Evolutionary conservation across 805 yeast species (phyloP), one percentile per base, ranked within the genome.

Genomic region (Cyberlindnera lachancei): DNA sequence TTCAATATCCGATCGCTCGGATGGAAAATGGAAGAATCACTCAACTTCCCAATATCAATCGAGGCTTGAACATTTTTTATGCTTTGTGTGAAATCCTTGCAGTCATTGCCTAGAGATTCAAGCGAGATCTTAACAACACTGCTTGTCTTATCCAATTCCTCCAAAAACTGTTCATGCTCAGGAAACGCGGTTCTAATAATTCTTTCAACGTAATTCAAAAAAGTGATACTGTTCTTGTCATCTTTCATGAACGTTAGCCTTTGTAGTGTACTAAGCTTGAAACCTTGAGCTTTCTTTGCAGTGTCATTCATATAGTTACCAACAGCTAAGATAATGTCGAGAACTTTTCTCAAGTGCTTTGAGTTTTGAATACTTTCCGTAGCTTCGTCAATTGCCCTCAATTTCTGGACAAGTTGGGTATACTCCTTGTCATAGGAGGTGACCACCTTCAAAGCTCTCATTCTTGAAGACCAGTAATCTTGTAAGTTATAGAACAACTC

Each of bases 261-360:
- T 44, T 72, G 83, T 37, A 82, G 63, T 0, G 90, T 78, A 27
- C 77, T 68, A 36, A 82, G 60, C 45, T 71, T 78, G 55, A 82
- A 80, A 15, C 94, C 94, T 21, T 64, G 64, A 0, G 84, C 87
- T 40, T 70, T 69, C 46, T 77, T 81, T 4, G 79, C 64, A 6
- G 66, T 56, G 46, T 79, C 86, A 51, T 82, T 82, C 92, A 82
- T 82, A 45, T 72, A 80, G 46, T 82, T 82, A 40, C 92, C 94
- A 35, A 82, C 73, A 11, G 77, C 75, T 42, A 79, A 70, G 38
- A 82, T 78, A 26, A 82, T 71, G 40, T 71, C 75, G 38, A 82
- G 67, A 3, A 81, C 70, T 33, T 66, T 64, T 40, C 73, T 66
- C 47, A 82, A 65, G 23, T 73, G 66, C 13, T 61, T 46, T 0